phyloP scores from a whole-genome alignment of 1,139 yeast species.

The Blastobotrys apis region DNA sequence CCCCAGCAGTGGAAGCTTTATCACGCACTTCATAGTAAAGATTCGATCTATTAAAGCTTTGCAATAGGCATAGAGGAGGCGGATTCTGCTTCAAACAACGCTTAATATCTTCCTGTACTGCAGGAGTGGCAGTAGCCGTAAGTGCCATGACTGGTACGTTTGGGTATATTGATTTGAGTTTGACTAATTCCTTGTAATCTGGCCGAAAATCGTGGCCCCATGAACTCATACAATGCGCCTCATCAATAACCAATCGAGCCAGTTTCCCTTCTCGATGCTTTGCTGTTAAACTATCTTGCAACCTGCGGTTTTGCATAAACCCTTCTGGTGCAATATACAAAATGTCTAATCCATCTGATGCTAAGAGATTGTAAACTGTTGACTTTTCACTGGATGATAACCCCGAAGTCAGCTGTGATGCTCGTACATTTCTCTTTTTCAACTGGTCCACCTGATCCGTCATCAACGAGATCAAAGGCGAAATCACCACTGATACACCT shows the following conservation, averaged over 20 bases:
- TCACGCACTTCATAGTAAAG: constrained; percentile 70
- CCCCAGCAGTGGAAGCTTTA: constrained; percentile 54
- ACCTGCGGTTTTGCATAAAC: constrained; percentile 71
- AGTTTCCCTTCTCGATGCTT: constrained; percentile 53
- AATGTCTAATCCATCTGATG: constrained; percentile 59
- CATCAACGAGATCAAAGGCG: constrained; percentile 94
- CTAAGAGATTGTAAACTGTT: constrained; percentile 56
- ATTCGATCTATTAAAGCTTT: constrained; percentile 86
- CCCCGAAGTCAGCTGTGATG: constrained; percentile 89
- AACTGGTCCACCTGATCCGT: constrained; percentile 94
- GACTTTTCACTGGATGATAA: constrained; percentile 52
- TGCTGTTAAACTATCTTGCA: constrained; percentile 58
- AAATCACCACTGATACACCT: constrained; percentile 88
- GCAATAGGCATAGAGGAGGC: constrained; percentile 51
- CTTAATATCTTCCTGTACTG: constrained; percentile 78
- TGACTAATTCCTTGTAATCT: constrained; percentile 78
- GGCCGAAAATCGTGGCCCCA: constrained; percentile 99
- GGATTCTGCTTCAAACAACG: constrained; percentile 33
- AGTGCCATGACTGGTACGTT: constrained; percentile 89
- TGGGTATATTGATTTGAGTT: constrained; percentile 69
- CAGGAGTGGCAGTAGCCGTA: constrained; percentile 96
- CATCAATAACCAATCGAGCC: constrained; percentile 92
- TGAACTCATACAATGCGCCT: constrained; percentile 96
- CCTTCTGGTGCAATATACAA: constrained; percentile 94
- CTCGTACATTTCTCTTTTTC: constrained; percentile 53